Percentiles rank a stretch among this genome's conserved stretches.
Evolutionary conservation across 306 rosid genomes (phyloP).

Genomic region (Rosa multiflora): DNA sequence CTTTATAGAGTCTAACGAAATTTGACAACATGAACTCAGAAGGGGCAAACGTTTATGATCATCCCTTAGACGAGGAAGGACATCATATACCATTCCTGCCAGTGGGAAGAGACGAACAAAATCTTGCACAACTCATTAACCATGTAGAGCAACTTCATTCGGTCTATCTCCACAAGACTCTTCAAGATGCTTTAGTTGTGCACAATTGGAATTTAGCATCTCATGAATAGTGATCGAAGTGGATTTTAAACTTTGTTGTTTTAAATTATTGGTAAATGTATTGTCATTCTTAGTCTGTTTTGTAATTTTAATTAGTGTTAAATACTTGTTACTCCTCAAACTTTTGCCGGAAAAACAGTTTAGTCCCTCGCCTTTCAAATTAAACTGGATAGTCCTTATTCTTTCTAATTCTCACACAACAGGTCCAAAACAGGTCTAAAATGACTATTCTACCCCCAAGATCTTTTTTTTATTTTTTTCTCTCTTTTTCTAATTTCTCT

Average conservation of each 20-base stretch:
- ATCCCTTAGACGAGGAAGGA: background rate
- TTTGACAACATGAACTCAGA: background rate
- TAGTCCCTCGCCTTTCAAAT: too few relatives aligned
- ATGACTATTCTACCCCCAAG: too few relatives aligned
- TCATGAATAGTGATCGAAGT: background rate
- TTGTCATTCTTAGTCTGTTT: background rate
- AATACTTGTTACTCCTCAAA: too few relatives aligned
- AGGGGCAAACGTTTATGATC: background rate
- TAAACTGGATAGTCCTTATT: too few relatives aligned
- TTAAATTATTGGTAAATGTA: background rate
- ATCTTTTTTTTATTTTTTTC: too few relatives aligned
- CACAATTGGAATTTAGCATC: background rate
- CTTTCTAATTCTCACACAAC: too few relatives aligned
- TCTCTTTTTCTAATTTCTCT: too few relatives aligned
- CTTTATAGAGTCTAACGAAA: background rate
- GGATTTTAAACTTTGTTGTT: background rate
- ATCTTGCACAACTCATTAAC: background rate
- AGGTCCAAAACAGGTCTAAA: too few relatives aligned
- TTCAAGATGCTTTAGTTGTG: background rate
- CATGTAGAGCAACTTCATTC: background rate
- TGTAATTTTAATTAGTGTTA: too few relatives aligned
- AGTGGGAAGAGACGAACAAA: background rate
- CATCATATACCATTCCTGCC: background rate
- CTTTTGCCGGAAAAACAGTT: too few relatives aligned
- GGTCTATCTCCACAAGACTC: background rate